A percentile compares a stretch with the other conserved stretches of the same genome.
Evolutionary conservation across 2,329 filamentous ascomycete species (phyloP).

Genomic region (Alternaria ethzedia): DNA sequence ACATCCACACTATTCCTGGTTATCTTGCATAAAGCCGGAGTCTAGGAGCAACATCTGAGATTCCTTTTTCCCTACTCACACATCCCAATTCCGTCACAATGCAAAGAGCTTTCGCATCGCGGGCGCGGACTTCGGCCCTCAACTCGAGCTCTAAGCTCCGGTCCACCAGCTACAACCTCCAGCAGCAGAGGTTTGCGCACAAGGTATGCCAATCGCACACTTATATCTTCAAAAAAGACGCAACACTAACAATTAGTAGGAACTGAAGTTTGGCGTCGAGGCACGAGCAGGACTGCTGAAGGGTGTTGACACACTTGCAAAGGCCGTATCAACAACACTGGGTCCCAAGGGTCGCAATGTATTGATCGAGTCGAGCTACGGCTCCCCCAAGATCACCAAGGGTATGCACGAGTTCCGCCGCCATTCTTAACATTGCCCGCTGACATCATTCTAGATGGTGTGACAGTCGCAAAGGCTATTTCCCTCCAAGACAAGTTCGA

Average conservation of each 20-base stretch:
- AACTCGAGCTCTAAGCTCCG: constrained; percentile 63
- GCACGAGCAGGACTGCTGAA: constrained; percentile 85
- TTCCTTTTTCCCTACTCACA: constrained; percentile 26
- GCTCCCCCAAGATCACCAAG: constrained; percentile 99
- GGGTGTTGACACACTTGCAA: constrained; percentile 96
- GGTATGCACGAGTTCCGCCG: constrained; percentile 61
- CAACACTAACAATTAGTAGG: constrained; percentile 59
- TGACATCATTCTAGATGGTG: constrained; percentile 53
- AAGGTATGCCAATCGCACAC: constrained; percentile 69
- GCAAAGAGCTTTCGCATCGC: constrained; percentile 92
- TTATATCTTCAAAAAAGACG: background rate
- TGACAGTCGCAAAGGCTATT: constrained; percentile 74
- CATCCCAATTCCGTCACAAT: constrained; percentile 63
- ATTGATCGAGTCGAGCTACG: constrained; percentile 96
- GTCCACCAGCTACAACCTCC: constrained; percentile 68
- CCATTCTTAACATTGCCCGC: constrained; percentile 1
- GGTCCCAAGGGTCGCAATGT: constrained; percentile 99
- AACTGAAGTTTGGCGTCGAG: constrained; percentile 98
- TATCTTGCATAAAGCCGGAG: constrained; percentile 46
- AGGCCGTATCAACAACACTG: constrained; percentile 92
- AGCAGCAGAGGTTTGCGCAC: constrained; percentile 96
- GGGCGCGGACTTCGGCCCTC: constrained; percentile 79
- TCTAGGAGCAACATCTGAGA: constrained; percentile 42
- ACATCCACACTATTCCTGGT: constrained; percentile 36
- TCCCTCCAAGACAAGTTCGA: constrained; percentile 98